Percentiles rank a stretch among this genome's conserved stretches.
These are phyloP conservation scores for Penicillium psychrosexuale DNA, from an alignment of 2,329 filamentous ascomycete genomes.

Conservation along the genomic window DNA sequence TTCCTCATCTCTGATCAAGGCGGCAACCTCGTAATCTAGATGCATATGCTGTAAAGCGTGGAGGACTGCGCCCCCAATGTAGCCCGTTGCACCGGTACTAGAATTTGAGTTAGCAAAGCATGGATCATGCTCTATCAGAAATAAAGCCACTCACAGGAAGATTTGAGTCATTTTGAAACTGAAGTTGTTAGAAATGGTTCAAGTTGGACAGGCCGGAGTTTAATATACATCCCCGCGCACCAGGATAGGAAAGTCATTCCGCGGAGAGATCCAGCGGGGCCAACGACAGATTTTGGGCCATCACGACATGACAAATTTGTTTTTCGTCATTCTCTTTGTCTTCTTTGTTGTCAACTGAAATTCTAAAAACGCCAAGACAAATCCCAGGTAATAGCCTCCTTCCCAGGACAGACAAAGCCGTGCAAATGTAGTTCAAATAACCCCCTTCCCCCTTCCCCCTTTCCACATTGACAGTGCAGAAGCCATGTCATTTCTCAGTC, in stretches of 20 bases:
- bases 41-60: slow-evolving; percentile 40
- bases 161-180: not conserved
- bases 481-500: not conserved
- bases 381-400: not conserved
- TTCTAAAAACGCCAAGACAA: not conserved
- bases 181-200: not conserved
- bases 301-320: no score
- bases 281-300: not conserved
- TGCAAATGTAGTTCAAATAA: not conserved
- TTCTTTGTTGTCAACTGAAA: not conserved
- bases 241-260: slow-evolving; percentile 2
- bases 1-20: slow-evolving; percentile 27
- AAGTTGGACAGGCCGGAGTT: not conserved
- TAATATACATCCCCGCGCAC: slow-evolving; percentile 2
- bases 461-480: not conserved
- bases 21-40: slow-evolving; percentile 41
- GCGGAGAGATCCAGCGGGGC: not conserved
- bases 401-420: not conserved
- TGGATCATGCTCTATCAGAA: no score
- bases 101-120: not conserved
- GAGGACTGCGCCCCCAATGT: slow-evolving; percentile 49
- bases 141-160: not conserved
- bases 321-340: not conserved
- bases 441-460: not conserved
- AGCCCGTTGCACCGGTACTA: slow-evolving; percentile 21